A percentile compares a stretch with the other conserved stretches of the same genome.
phyloP scores from a whole-genome alignment of 352 stramenopile genomes.

The Pilasporangium apinafurcum region DNA sequence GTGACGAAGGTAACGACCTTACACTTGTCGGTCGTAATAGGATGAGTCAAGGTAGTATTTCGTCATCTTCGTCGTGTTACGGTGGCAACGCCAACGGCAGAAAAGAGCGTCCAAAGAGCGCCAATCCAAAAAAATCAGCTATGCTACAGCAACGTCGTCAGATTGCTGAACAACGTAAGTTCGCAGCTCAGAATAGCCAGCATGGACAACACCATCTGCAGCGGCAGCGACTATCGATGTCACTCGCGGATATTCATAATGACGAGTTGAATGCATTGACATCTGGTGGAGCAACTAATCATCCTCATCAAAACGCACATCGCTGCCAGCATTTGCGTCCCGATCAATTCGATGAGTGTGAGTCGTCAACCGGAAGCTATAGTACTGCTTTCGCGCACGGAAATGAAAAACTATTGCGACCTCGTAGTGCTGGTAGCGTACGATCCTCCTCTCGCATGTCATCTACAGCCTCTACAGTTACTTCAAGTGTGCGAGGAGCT shows the following conservation, averaged over 20 bases:
- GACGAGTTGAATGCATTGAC: neutral
- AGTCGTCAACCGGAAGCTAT: neutral
- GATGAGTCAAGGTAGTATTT: constrained; percentile 5
- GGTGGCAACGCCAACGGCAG: constrained; percentile 8
- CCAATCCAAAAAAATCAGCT: constrained; percentile 55
- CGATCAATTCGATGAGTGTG: neutral
- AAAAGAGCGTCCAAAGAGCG: constrained; percentile 56
- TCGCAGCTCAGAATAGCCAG: neutral
- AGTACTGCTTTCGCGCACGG: too few relatives aligned
- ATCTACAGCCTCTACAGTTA: constrained; percentile 10
- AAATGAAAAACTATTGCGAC: too few relatives aligned
- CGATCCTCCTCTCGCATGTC: constrained; percentile 13
- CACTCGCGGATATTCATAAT: constrained; percentile 5
- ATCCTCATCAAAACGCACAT: neutral
- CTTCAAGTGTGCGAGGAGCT: constrained; percentile 28
- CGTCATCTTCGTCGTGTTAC: neutral
- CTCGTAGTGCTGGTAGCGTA: constrained; percentile 52
- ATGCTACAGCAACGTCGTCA: constrained; percentile 62
- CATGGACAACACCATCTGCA: too few relatives aligned
- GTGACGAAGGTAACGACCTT: neutral
- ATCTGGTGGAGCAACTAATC: too few relatives aligned
- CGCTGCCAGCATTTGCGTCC: neutral
- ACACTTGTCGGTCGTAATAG: neutral
- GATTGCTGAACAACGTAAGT: neutral
- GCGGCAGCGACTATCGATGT: constrained; percentile 5